These are phyloP conservation scores for Cordyceps pruinosa DNA, from an alignment of 2,329 filamentous ascomycete species.

Conservation along the genomic window DNA sequence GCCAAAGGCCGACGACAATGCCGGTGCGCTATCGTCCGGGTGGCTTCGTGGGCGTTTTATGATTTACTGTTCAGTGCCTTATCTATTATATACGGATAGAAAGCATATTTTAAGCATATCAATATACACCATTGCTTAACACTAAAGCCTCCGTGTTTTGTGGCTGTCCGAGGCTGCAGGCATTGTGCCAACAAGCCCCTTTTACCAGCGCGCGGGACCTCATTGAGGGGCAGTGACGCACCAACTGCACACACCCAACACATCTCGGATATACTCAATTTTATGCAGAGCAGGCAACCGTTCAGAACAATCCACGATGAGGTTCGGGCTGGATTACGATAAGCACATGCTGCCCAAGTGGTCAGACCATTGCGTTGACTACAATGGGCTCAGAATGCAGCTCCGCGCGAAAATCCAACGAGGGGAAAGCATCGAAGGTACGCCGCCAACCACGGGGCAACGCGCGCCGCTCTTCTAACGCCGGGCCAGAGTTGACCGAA, in stretches of 20 bases:
- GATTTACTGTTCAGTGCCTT: not conserved
- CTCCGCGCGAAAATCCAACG: not conserved
- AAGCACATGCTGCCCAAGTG: constrained; percentile 21
- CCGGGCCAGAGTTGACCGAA: not conserved
- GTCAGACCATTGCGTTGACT: constrained; percentile 22
- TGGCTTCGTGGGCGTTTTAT: constrained; percentile 41
- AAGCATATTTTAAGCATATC: not conserved
- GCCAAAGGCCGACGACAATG: constrained; percentile 42
- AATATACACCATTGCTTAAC: no score
- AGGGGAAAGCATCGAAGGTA: not conserved
- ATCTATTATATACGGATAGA: no score
- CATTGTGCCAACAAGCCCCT: no score
- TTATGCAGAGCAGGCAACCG: not conserved
- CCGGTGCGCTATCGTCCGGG: constrained; percentile 44
- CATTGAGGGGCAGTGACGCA: not conserved
- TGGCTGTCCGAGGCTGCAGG: no score
- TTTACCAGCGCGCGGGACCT: no score
- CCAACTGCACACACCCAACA: not conserved
- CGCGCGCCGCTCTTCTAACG: not conserved
- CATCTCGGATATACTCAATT: not conserved
- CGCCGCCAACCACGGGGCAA: not conserved
- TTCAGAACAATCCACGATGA: constrained; percentile 18
- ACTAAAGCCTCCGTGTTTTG: no score
- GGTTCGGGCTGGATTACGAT: constrained; percentile 24
- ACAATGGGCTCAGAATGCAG: constrained; percentile 20